phyloP scores from a whole-genome alignment of 2,329 filamentous ascomycete species.

The Aspergillus vadensis region DNA sequence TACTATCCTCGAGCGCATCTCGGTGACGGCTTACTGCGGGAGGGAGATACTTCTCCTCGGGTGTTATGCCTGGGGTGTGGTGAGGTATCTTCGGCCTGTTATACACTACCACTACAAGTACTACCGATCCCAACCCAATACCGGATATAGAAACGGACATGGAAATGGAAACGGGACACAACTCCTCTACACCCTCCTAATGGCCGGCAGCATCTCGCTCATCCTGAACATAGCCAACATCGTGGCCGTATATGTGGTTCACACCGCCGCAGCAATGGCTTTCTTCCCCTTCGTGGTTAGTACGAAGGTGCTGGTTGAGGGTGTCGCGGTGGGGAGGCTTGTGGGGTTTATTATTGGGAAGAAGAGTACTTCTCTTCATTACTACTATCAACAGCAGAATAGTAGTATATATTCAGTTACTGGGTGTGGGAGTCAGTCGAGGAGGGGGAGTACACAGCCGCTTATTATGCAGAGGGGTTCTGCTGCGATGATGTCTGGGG shows the following conservation, averaged over 20 bases:
- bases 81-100: constrained; percentile 40
- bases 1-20: constrained; percentile 50
- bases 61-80: constrained; percentile 55
- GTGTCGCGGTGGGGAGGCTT: not conserved
- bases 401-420: too few species aligned
- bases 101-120: constrained; percentile 31
- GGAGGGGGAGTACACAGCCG: too few species aligned
- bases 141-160: too few species aligned
- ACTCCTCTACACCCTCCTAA: constrained; percentile 47
- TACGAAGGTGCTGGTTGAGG: constrained; percentile 20
- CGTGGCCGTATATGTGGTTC: constrained; percentile 35
- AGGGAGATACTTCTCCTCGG: constrained; percentile 55
- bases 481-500: too few species aligned
- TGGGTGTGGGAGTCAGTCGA: too few species aligned
- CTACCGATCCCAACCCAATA: too few species aligned
- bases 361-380: too few species aligned
- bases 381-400: too few species aligned
- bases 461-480: too few species aligned
- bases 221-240: constrained; percentile 41
- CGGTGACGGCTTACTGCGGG: constrained; percentile 53
- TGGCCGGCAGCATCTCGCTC: constrained; percentile 47
- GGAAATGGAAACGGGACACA: constrained; percentile 11
- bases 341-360: not conserved
- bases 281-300: constrained; percentile 45
- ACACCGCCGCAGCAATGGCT: constrained; percentile 39